These are phyloP conservation scores for Cutaneotrichosporon cutaneum DNA, from an alignment of 1,284 basidiomycete genomes.

Conservation along the genomic window DNA sequence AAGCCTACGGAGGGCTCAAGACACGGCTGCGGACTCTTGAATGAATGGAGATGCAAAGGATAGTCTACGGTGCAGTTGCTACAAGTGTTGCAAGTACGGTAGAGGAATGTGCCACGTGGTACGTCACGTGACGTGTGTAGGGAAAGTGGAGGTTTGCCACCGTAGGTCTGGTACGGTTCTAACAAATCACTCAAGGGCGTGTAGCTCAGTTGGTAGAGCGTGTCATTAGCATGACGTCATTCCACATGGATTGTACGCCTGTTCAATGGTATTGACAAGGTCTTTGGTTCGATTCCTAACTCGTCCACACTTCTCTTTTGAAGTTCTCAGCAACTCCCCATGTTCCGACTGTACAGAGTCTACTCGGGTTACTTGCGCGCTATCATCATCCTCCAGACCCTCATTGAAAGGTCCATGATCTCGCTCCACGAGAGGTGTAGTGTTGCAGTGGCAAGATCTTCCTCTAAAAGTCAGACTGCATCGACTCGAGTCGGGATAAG, in stretches of 20 bases:
- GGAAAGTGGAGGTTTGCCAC: too few species aligned
- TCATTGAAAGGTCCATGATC: not conserved
- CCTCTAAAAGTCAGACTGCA: not conserved
- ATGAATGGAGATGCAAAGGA: too few species aligned
- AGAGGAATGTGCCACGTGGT: too few species aligned
- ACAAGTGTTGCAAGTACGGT: too few species aligned
- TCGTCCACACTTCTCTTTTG: not conserved
- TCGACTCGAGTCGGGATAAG: not conserved
- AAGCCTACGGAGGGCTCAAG: too few species aligned
- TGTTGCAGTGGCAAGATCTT: not conserved
- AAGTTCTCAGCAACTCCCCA: not conserved
- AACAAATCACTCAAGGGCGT: not conserved
- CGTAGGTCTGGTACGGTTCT: too few species aligned
- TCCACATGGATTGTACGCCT: too few species aligned
- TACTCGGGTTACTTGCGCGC: too few species aligned
- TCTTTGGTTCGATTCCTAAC: constrained; percentile 11
- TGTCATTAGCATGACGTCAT: constrained; percentile 1
- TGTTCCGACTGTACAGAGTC: too few species aligned
- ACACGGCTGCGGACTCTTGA: too few species aligned
- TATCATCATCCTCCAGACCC: not conserved
- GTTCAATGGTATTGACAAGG: constrained; percentile 7
- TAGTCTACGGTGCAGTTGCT: too few species aligned
- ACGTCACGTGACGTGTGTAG: too few species aligned
- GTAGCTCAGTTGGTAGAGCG: constrained; percentile 11
- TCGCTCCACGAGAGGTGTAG: not conserved